These are phyloP conservation scores for Metarhizium rileyi DNA, from an alignment of 2,329 filamentous ascomycete species.

Conservation along the genomic window DNA sequence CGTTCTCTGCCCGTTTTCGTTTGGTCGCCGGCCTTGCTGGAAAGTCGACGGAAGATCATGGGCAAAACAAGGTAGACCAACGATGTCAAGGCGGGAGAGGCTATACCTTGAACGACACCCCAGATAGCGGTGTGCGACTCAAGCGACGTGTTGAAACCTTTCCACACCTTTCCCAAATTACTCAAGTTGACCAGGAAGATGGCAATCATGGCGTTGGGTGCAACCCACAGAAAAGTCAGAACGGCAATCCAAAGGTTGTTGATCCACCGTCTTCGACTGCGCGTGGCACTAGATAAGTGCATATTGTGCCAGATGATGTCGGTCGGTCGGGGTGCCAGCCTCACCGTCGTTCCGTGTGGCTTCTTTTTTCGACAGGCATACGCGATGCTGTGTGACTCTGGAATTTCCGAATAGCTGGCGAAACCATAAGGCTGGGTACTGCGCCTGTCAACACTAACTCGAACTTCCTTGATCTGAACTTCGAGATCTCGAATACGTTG, in stretches of 20 bases:
- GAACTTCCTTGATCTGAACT: conserved; percentile 71
- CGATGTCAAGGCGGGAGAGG: conserved; percentile 78
- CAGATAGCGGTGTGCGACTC: conserved; percentile 55
- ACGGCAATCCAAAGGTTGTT: conserved; percentile 78
- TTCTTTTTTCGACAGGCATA: conserved; percentile 73
- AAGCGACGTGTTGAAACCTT: conserved; percentile 59
- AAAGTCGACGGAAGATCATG: conserved; percentile 80
- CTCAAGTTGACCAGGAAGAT: conserved; percentile 82
- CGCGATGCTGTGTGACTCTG: conserved; percentile 80
- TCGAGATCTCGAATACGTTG: conserved; percentile 77
- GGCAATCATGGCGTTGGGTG: conserved; percentile 86
- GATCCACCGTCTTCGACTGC: conserved; percentile 63
- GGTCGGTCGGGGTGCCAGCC: conserved; percentile 73
- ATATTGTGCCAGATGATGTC: conserved; percentile 97
- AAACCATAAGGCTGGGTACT: conserved; percentile 90
- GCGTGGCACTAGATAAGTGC: conserved; percentile 55
- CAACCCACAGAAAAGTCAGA: conserved; percentile 78
- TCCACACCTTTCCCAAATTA: conserved; percentile 76
- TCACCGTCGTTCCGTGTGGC: conserved; percentile 66
- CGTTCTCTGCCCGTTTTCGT: conserved; percentile 89
- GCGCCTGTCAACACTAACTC: conserved; percentile 72
- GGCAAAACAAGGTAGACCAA: conserved; percentile 80
- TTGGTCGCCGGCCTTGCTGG: conserved; percentile 73
- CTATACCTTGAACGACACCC: conserved; percentile 86
- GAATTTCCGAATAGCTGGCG: conserved; percentile 82